These are phyloP conservation scores for Serendipita sp. DNA, from an alignment of 1,284 basidiomycete genomes.

Conservation along the genomic window DNA sequence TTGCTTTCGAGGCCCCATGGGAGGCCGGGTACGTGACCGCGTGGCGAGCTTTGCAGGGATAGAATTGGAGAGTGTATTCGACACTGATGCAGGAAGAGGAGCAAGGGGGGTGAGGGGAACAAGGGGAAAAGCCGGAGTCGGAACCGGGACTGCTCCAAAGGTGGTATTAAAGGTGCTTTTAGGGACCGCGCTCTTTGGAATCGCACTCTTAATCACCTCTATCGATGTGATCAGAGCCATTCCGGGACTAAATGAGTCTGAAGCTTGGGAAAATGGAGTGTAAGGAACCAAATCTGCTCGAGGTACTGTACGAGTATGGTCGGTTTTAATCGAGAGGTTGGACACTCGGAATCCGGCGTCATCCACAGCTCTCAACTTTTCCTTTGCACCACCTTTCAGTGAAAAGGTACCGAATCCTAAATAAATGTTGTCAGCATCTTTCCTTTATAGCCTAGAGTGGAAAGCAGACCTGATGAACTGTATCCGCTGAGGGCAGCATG, in stretches of 20 bases:
- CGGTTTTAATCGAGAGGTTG: slow-evolving; percentile 4
- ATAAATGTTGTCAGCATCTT: neutral
- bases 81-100: neutral
- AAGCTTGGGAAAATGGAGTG: slow-evolving; percentile 1
- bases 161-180: too few relatives aligned
- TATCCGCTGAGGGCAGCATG: neutral
- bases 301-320: slow-evolving; percentile 2
- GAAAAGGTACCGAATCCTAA: neutral
- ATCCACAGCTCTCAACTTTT: neutral
- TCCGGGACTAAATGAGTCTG: slow-evolving; percentile 1
- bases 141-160: too few relatives aligned
- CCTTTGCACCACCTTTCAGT: neutral
- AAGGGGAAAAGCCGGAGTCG: neutral
- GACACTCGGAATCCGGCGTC: neutral
- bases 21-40: neutral
- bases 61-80: neutral
- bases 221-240: neutral
- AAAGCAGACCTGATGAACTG: neutral
- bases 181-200: neutral
- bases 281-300: neutral
- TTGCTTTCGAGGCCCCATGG: neutral
- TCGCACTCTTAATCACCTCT: neutral
- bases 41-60: neutral
- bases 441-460: neutral
- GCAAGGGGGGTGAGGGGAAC: too few relatives aligned